Percentiles rank a stretch among this genome's conserved stretches.
These are phyloP conservation scores for Calonectria pseudoreteaudii DNA, from an alignment of 2,329 filamentous ascomycete genomes.

Conservation along the genomic window DNA sequence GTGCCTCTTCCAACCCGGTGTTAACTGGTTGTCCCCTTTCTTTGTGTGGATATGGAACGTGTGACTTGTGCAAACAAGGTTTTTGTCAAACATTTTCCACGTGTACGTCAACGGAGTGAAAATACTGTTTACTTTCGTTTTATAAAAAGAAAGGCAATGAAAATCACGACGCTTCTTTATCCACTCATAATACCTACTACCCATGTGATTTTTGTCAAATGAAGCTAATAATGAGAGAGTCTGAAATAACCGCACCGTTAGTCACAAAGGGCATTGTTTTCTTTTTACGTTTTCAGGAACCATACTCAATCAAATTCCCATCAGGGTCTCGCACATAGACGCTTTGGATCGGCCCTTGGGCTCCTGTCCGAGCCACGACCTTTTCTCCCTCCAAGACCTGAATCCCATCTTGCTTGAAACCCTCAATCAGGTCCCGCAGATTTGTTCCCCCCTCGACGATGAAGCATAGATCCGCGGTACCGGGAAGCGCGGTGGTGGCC, in stretches of 20 bases:
- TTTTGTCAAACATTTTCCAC: too few species aligned
- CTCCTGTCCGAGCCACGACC: slow-evolving; percentile 67
- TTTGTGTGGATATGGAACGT: too few species aligned
- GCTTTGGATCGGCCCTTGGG: slow-evolving; percentile 65
- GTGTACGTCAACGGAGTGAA: too few species aligned
- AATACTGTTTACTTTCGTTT: too few species aligned
- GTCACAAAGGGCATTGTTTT: not conserved
- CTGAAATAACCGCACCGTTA: not conserved
- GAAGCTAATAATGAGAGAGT: not conserved
- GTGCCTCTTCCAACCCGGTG: too few species aligned
- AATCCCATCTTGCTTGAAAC: slow-evolving; percentile 56
- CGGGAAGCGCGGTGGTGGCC: slow-evolving; percentile 63
- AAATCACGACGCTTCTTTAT: too few species aligned
- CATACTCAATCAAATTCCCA: slow-evolving; percentile 70
- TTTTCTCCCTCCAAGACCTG: slow-evolving; percentile 62
- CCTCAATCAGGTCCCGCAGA: slow-evolving; percentile 58
- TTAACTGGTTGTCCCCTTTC: too few species aligned
- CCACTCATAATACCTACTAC: too few species aligned
- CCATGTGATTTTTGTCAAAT: not conserved
- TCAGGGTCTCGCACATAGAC: slow-evolving; percentile 72
- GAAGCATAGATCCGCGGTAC: slow-evolving; percentile 71
- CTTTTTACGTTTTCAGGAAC: not conserved
- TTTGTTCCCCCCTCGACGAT: slow-evolving; percentile 59
- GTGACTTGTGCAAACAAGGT: too few species aligned
- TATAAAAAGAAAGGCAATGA: too few species aligned